Evolutionary conservation across 345 rosid species (phyloP), one percentile per base, ranked within the genome.

Genomic region (Noccaea caerulescens): DNA sequence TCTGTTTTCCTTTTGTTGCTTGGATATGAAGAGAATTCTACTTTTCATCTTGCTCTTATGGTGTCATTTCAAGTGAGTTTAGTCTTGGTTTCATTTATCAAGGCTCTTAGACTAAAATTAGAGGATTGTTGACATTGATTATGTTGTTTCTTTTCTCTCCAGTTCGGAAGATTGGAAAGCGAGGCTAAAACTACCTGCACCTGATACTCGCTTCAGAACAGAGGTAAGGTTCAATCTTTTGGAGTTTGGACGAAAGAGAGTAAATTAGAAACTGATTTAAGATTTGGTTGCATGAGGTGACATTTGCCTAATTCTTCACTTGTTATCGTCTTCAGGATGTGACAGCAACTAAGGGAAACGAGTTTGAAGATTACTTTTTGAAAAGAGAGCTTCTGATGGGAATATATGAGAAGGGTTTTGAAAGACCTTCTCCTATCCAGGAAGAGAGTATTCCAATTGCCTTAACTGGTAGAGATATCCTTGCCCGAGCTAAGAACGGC

Each of bases 381-480:
- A 91, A 91, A 67, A 81, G 97, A 0, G 97, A 91, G 71, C 88
- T 91, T 65, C 90, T 91, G 49, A 91, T 91, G 97, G 97, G 91
- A 66, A 91, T 91, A 39, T 91, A 87, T 37, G 97, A 91, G 86
- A 91, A 91, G 81, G 97, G 97, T 33, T 91, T 91, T 81, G 97
- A 91, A 79, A 83, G 96, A 64, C 97, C 97, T 69, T 91, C 97
- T 71, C 97, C 97, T n/a, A 91, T 91, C 71, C 97, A 91, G 51
- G 97, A 91, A 86, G 97, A 91, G 81, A 91, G 97, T 78, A 91
- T 91, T 75, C 97, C 97, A 20, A 89, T 91, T 80, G 97, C 97
- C 51, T 85, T 91, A 73, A 91, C 96, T 33, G 97, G 97, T 63
- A 86, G 97, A 54, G 97, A 91, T 72, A 91, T 91, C 76, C 97